Conservation (phyloP, 352 stramenopile species). For the Pythium sp. region DNA sequence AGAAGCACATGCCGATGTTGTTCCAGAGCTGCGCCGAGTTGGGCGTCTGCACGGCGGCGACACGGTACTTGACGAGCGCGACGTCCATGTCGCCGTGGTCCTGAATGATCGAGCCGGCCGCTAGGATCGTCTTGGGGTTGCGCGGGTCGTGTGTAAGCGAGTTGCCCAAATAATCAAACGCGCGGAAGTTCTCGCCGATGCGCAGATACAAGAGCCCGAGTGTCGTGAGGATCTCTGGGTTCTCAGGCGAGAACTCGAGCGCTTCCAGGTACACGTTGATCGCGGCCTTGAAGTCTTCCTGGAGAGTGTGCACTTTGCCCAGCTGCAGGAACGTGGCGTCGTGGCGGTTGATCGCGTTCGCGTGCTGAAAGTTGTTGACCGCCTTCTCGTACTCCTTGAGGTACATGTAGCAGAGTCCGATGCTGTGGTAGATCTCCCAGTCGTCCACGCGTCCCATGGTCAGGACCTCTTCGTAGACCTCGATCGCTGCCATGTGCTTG, state of each 20-base stretch:
- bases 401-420: constrained; percentile 90
- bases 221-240: constrained; percentile 89
- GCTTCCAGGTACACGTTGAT: constrained; percentile 90
- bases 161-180: constrained; percentile 94
- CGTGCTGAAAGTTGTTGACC: constrained; percentile 86
- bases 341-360: constrained; percentile 90
- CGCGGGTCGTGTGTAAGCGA: constrained; percentile 89
- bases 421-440: constrained; percentile 93
- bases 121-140: constrained; percentile 91
- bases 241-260: constrained; percentile 92
- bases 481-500: constrained; percentile 89
- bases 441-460: constrained; percentile 80
- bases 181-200: constrained; percentile 87
- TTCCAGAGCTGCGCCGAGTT: constrained; percentile 94
- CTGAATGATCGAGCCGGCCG: constrained; percentile 92
- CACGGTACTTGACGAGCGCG: constrained; percentile 93
- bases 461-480: constrained; percentile 88
- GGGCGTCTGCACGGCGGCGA: constrained; percentile 88
- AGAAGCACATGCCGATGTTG: constrained; percentile 96
- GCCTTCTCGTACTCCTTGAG: constrained; percentile 90
- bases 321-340: constrained; percentile 92
- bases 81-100: constrained; percentile 94
- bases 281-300: constrained; percentile 84
- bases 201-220: constrained; percentile 90
- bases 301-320: constrained; percentile 83